Conservation (phyloP, 2,329 filamentous ascomycete genomes). For the Arthrinium phaeospermum region DNA sequence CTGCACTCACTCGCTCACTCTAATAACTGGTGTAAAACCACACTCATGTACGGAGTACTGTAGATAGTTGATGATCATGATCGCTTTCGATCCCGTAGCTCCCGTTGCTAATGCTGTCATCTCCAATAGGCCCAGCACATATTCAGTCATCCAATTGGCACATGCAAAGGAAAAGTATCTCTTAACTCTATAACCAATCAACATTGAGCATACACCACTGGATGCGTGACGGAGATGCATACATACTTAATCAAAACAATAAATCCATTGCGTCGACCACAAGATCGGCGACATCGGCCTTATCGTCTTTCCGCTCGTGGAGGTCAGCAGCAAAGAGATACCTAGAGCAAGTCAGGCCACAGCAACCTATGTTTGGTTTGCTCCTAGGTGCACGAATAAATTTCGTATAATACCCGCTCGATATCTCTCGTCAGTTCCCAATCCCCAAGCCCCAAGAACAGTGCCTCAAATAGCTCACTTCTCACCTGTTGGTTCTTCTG, state of each 20-base stretch:
- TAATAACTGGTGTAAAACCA: background rate
- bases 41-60: background rate
- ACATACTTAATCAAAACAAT: slow-evolving; percentile 10
- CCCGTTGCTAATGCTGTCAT: slow-evolving; percentile 13
- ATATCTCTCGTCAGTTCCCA: background rate
- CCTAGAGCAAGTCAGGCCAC: background rate
- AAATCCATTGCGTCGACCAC: background rate
- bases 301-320: background rate
- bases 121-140: background rate
- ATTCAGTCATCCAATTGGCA: slow-evolving; percentile 1
- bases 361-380: background rate
- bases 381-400: background rate
- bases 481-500: background rate
- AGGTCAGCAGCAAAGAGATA: background rate
- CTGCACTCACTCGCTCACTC: background rate
- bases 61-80: background rate
- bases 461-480: background rate
- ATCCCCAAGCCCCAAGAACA: background rate
- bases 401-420: background rate
- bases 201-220: background rate
- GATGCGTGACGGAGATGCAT: slow-evolving; percentile 1
- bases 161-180: slow-evolving; percentile 5
- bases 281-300: slow-evolving; percentile 15
- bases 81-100: background rate
- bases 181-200: background rate